Evolutionary conservation across 768 basidiomycete genomes (phyloP).

Genomic region (Hygrocybe coccinea): DNA sequence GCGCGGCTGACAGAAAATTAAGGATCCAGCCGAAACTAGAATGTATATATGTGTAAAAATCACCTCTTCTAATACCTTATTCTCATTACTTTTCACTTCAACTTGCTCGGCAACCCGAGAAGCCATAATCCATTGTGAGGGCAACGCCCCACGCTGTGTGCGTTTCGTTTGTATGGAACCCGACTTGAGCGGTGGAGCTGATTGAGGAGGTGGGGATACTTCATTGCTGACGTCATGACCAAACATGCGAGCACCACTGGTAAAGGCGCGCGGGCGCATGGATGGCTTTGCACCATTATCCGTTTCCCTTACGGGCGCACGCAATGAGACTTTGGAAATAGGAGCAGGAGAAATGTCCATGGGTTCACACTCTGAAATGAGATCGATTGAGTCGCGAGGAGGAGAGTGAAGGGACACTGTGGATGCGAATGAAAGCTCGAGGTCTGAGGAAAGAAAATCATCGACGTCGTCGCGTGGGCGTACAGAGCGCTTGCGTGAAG

Average conservation of each 20-base stretch:
- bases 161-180: constrained; percentile 44
- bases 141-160: constrained; percentile 59
- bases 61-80: neutral
- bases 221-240: constrained; percentile 70
- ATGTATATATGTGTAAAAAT: neutral
- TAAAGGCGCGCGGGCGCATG: constrained; percentile 60
- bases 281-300: constrained; percentile 13
- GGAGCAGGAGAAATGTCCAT: constrained; percentile 83
- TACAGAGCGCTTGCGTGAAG: constrained; percentile 43
- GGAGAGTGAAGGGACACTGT: constrained; percentile 78
- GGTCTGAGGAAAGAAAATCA: constrained; percentile 67
- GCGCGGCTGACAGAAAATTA: constrained; percentile 30
- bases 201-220: constrained; percentile 26
- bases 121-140: constrained; percentile 53
- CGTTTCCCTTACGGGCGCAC: neutral
- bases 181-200: constrained; percentile 27
- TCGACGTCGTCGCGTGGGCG: constrained; percentile 50
- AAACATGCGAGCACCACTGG: constrained; percentile 62
- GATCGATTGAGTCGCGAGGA: constrained; percentile 41
- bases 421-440: constrained; percentile 75
- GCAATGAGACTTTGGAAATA: constrained; percentile 20
- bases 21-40: neutral
- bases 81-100: constrained; percentile 24
- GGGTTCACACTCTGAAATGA: constrained; percentile 51
- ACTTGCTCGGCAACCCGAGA: constrained; percentile 21